Evolutionary conservation across 108 stramenopile genomes (phyloP), one percentile per base, ranked within the genome.

Genomic region (Pseudonitzschia multiseries): DNA sequence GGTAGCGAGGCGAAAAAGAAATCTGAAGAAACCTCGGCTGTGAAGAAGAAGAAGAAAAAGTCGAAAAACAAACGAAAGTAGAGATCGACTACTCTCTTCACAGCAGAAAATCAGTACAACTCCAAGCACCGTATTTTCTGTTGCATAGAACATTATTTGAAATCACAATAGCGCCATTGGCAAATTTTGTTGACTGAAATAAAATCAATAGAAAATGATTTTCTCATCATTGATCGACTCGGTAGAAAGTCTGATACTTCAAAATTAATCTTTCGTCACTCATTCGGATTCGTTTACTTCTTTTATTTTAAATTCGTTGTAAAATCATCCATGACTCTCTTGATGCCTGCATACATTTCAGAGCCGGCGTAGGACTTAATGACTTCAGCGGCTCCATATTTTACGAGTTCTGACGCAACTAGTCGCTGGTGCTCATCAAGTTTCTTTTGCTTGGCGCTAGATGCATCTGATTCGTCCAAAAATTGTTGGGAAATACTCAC

Each of bases 391-490:
- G 85, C 88, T 40, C 88, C 89, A 70, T 79, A 85, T 69, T 81
- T 78, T 28, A 88, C 79, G 36, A 93, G 68, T 57, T 91, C 87
- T 44, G 86, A 82, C 26, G 89, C 93, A 17, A 93, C 88, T 48
- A 79, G 73, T 20, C 73, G 70, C 54, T 85, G 81, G 51, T 89
- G 80, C 29, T 89, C 93, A 33, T 93, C 93, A 0, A 70, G 48
- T 18, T 76, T 76, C 57, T 86, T 86, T 36, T 77, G 78, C 57
- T 86, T 88, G 22, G 74, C 78, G n/a, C 63, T 51, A 2, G 69
- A 57, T 26, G 63, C 68, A 0, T 81, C 82, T 31, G 87, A 71
- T 61, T 81, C 81, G 24, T 86, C 84, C 65, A 93, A 73, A 70
- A 86, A 94, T n/a, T 84, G 79, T 75, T 87, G 86, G 15, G 90